Conservation (phyloP, 306 rosid species). For the Vigna hirtella region DNA sequence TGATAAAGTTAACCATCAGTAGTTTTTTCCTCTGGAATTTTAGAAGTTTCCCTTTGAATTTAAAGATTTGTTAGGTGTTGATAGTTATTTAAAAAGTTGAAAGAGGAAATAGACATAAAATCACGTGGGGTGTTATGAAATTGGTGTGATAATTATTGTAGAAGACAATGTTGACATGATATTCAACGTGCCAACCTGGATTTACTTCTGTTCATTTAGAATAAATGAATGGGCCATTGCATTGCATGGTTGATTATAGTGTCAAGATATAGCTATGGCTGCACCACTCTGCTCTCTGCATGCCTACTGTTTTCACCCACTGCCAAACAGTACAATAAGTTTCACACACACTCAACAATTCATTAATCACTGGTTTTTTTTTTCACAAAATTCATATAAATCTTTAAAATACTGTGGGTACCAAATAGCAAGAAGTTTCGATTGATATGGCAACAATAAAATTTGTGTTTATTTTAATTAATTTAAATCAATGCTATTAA, state of each 20-base stretch:
- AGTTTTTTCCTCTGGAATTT: background rate
- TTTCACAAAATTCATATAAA: too few species aligned
- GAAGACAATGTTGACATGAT: conserved; percentile 51
- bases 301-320: conserved; percentile 21
- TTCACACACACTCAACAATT: background rate
- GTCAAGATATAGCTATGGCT: conserved; percentile 12
- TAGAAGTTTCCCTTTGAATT: conserved; percentile 51
- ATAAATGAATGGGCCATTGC: background rate
- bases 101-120: conserved; percentile 40
- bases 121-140: conserved; percentile 35
- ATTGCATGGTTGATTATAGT: conserved; percentile 24
- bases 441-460: too few species aligned
- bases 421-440: too few species aligned
- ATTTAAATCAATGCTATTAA: too few species aligned
- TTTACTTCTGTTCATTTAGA: conserved; percentile 13
- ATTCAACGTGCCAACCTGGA: conserved; percentile 46
- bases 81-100: conserved; percentile 20
- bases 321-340: background rate
- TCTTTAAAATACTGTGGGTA: too few species aligned
- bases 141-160: conserved; percentile 49
- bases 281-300: background rate
- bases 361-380: background rate
- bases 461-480: too few species aligned
- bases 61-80: conserved; percentile 25
- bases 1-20: background rate